Conservation (phyloP, 257 asterid genomes). For the Handroanthus guayacan region DNA sequence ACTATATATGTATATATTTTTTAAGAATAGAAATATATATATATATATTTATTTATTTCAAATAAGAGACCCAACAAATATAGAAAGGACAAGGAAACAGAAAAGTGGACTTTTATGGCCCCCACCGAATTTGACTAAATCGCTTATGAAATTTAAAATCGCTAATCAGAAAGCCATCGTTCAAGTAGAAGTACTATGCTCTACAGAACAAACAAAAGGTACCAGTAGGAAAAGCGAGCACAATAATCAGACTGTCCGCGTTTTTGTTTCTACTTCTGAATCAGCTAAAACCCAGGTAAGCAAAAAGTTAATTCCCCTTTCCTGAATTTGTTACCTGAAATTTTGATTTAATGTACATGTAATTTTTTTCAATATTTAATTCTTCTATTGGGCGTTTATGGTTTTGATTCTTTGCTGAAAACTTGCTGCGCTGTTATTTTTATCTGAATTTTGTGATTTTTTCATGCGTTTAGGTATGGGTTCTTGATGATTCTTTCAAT, state of each 20-base stretch:
- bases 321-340: background rate
- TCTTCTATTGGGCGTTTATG: background rate
- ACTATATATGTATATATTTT: too few relatives aligned
- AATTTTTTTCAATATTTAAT: background rate
- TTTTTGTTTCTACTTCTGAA: constrained; percentile 15
- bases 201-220: background rate
- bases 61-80: too few relatives aligned
- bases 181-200: background rate
- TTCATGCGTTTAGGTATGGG: background rate
- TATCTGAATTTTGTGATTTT: background rate
- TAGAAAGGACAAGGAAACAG: too few relatives aligned
- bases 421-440: background rate
- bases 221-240: background rate
- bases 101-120: too few relatives aligned
- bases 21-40: too few relatives aligned
- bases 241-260: background rate
- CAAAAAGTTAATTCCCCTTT: background rate
- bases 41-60: too few relatives aligned
- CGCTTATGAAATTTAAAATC: background rate
- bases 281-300: constrained; percentile 32
- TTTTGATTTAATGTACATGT: background rate
- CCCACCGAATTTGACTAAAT: too few relatives aligned
- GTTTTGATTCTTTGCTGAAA: background rate
- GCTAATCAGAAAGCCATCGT: background rate
- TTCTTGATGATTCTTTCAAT: background rate